Evolutionary conservation across 2,329 filamentous ascomycete species (phyloP).

Genomic region (Tolypocladium ovalisporum): DNA sequence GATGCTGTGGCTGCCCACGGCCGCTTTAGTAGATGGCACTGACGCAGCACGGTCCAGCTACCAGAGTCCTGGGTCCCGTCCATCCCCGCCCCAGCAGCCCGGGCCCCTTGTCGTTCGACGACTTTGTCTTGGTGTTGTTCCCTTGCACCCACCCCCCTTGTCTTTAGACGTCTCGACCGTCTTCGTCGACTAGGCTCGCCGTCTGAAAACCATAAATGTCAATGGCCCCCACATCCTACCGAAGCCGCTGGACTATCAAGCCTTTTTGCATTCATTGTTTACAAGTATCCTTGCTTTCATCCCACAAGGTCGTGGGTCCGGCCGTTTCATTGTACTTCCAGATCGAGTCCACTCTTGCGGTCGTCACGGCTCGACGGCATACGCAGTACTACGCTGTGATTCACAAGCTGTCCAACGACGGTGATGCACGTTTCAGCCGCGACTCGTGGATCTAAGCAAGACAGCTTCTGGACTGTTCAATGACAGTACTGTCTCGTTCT

Average conservation of each 20-base stretch:
- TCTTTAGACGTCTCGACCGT: neutral
- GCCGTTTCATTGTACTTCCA: neutral
- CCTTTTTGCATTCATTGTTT: neutral
- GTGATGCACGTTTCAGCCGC: neutral
- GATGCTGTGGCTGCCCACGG: conserved; percentile 5
- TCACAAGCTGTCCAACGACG: neutral
- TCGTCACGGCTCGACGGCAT: neutral
- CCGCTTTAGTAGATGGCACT: conserved; percentile 7
- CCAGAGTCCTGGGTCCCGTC: conserved; percentile 9
- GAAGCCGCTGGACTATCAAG: neutral
- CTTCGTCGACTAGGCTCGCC: neutral
- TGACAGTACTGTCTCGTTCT: neutral
- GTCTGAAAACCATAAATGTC: conserved; percentile 22
- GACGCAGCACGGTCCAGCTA: conserved; percentile 5
- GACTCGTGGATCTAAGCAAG: neutral
- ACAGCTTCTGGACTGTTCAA: neutral
- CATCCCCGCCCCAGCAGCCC: conserved; percentile 7
- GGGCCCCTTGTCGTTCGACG: conserved; percentile 4
- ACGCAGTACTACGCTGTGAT: neutral
- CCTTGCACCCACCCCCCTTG: conserved; percentile 3
- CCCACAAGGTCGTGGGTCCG: neutral
- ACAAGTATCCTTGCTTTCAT: neutral
- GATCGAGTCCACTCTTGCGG: neutral
- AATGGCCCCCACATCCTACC: conserved; percentile 14
- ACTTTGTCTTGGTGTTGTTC: conserved; percentile 3